These are phyloP conservation scores for Thermoascus crustaceus DNA, from an alignment of 2,329 filamentous ascomycete species.

Conservation along the genomic window DNA sequence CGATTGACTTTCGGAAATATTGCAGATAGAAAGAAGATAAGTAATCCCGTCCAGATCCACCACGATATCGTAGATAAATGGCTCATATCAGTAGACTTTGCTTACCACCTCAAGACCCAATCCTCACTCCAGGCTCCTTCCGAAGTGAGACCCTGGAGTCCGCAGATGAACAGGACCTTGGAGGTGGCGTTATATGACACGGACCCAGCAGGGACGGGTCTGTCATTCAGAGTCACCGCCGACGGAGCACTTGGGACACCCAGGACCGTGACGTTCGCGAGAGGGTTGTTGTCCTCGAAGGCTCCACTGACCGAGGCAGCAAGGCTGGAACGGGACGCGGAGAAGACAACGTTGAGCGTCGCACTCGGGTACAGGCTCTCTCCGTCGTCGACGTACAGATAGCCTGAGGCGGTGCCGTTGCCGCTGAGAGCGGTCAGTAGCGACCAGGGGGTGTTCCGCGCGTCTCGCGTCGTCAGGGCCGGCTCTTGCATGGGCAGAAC, in stretches of 20 bases:
- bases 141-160: conserved; percentile 42
- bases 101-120: conserved; percentile 52
- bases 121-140: conserved; percentile 50
- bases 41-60: too few species aligned
- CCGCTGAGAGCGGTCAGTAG: conserved; percentile 54
- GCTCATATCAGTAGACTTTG: too few species aligned
- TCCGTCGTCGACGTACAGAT: conserved; percentile 67
- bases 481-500: conserved; percentile 62
- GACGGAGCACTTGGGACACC: conserved; percentile 42
- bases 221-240: conserved; percentile 46
- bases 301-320: conserved; percentile 42
- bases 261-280: conserved; percentile 57
- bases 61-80: too few species aligned
- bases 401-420: conserved; percentile 50
- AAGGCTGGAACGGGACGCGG: conserved; percentile 37
- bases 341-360: conserved; percentile 49
- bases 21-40: too few species aligned
- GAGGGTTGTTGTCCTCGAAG: conserved; percentile 49
- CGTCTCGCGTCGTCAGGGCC: conserved; percentile 57
- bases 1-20: too few species aligned
- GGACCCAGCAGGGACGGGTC: conserved; percentile 30
- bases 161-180: conserved; percentile 44
- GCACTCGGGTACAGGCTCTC: conserved; percentile 53
- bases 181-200: conserved; percentile 44
- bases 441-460: conserved; percentile 57